Evolutionary conservation across 176 grass and related monocot species (phyloP).

Genomic region (Sorghum bicolor): Sorghum_bicolor_NCBIv3 NC_012872.2:59936501-59937000

Average conservation of each 20-base stretch:
- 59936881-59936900: no score
- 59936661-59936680: not conserved
- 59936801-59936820: no score
- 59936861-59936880: no score
- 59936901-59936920: no score
- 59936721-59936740: no score
- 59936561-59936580: not conserved
- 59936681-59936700: not conserved
- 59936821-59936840: no score
- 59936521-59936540: not conserved
- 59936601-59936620: no score
- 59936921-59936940: not conserved
- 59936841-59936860: no score
- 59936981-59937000: not conserved
- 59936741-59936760: no score
- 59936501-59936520: no score
- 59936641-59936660: not conserved
- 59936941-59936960: not conserved
- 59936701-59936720: no score
- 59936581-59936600: not conserved
- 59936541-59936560: not conserved
- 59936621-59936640: not conserved
- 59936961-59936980: not conserved
- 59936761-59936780: no score
- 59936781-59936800: not conserved